These are phyloP conservation scores for Candida nemodendra DNA, from an alignment of 805 yeast genomes.

Conservation along the genomic window DNA sequence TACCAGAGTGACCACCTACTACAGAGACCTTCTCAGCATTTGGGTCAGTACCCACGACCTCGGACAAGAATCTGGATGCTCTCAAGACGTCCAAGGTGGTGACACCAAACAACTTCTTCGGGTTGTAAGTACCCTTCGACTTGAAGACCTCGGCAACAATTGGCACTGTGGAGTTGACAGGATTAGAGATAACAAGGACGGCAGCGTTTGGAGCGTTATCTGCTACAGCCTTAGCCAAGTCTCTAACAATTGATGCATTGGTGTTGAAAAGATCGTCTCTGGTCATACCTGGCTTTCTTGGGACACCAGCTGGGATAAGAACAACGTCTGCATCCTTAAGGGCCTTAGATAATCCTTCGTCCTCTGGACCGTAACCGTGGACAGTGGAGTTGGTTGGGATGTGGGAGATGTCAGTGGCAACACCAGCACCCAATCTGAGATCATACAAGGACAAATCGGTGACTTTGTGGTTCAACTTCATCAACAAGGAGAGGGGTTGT, in stretches of 20 bases:
- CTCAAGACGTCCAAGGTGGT: conserved; percentile 92
- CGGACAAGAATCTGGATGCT: conserved; percentile 79
- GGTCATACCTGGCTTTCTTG: conserved; percentile 99
- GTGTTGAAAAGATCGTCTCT: conserved; percentile 96
- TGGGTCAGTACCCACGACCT: conserved; percentile 71
- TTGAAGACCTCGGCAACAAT: conserved; percentile 91
- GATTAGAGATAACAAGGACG: conserved; percentile 82
- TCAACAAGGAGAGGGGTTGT: conserved; percentile 76
- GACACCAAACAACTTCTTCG: conserved; percentile 91
- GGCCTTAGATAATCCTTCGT: conserved; percentile 66
- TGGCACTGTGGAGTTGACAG: conserved; percentile 96
- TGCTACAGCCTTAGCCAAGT: conserved; percentile 83
- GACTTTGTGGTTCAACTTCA: conserved; percentile 86
- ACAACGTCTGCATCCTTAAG: conserved; percentile 80
- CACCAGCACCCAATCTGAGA: conserved; percentile 92
- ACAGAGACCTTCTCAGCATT: conserved; percentile 75
- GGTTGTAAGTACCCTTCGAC: conserved; percentile 83
- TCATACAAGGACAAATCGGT: conserved; percentile 85
- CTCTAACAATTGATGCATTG: conserved; percentile 93
- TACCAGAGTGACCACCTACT: conserved; percentile 97
- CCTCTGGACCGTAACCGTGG: conserved; percentile 83
- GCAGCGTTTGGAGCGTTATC: conserved; percentile 83
- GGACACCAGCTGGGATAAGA: conserved; percentile 96
- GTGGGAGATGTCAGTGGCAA: conserved; percentile 94
- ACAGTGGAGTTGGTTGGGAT: conserved; percentile 90